These are phyloP conservation scores for Neurospora sp. DNA, from an alignment of 495 filamentous ascomycete species.

Conservation along the genomic window DNA sequence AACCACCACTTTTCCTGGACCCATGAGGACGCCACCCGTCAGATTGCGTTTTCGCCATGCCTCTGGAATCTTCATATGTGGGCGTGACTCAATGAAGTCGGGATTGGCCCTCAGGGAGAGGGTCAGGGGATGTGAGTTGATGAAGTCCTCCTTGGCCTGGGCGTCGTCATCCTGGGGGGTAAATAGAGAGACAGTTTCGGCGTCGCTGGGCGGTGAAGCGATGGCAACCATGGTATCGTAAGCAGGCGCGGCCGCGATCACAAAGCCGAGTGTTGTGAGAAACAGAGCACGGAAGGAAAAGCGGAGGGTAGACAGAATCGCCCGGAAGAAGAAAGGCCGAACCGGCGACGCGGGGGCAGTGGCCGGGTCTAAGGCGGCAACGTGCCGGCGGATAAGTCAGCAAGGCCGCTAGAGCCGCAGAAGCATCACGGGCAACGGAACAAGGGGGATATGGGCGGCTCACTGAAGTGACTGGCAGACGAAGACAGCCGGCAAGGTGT, in stretches of 20 bases:
- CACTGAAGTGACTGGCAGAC: not conserved
- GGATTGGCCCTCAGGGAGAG: constrained; percentile 54
- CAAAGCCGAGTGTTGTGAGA: constrained; percentile 42
- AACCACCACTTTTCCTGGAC: constrained; percentile 66
- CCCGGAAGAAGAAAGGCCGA: constrained; percentile 14
- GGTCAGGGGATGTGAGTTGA: constrained; percentile 66
- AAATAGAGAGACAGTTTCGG: constrained; percentile 62
- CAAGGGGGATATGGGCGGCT: not conserved
- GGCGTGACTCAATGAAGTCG: constrained; percentile 65
- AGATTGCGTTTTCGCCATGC: constrained; percentile 59
- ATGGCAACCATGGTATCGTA: constrained; percentile 32
- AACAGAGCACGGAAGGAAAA: constrained; percentile 26
- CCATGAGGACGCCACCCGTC: constrained; percentile 70
- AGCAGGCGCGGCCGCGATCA: constrained; percentile 42
- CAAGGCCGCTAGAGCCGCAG: not conserved
- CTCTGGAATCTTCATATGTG: constrained; percentile 75
- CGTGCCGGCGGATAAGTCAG: not conserved
- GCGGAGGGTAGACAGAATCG: constrained; percentile 10
- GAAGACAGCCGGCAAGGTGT: not conserved
- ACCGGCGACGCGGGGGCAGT: not conserved
- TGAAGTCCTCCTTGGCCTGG: constrained; percentile 56
- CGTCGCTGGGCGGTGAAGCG: constrained; percentile 53
- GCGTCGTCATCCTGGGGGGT: constrained; percentile 49
- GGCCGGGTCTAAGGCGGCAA: not conserved
- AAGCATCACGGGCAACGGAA: not conserved